Evolutionary conservation across 768 basidiomycete genomes (phyloP).

Genomic region (Kockovaella imperatae): DNA sequence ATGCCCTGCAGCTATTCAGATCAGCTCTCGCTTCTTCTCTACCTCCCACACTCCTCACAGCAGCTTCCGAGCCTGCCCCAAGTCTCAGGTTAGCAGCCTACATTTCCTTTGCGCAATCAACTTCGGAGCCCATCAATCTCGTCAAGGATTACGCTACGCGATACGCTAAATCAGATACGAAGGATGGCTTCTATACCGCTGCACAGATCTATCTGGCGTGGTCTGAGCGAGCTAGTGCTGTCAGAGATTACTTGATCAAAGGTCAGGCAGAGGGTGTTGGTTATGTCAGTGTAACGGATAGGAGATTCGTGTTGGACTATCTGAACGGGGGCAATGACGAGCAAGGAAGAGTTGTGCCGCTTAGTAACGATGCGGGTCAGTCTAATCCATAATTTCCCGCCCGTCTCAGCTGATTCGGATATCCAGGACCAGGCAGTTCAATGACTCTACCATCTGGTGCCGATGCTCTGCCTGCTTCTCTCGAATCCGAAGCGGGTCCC

Average conservation of each 20-base stretch:
- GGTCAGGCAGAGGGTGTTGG: constrained; percentile 65
- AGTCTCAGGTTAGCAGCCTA: constrained; percentile 59
- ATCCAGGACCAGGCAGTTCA: constrained; percentile 1
- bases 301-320: constrained; percentile 80
- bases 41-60: constrained; percentile 33
- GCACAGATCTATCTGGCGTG: constrained; percentile 81
- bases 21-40: constrained; percentile 22
- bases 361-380: constrained; percentile 44
- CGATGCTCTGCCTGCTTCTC: constrained; percentile 10
- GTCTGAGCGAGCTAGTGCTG: constrained; percentile 62
- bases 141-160: constrained; percentile 70
- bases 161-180: constrained; percentile 50
- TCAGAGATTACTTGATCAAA: constrained; percentile 82
- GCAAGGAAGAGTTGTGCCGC: constrained; percentile 51
- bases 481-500: constrained; percentile 26
- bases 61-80: constrained; percentile 33
- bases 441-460: constrained; percentile 11
- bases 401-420: constrained; percentile 4
- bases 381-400: constrained; percentile 5
- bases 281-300: constrained; percentile 78
- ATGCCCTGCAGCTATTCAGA: constrained; percentile 43
- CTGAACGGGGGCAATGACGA: constrained; percentile 56
- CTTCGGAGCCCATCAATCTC: constrained; percentile 43
- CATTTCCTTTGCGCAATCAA: constrained; percentile 50
- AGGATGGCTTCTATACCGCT: constrained; percentile 61